Evolutionary conservation across 202 grass and related monocot species (phyloP).

Genomic region (Eragrostis tef): DNA sequence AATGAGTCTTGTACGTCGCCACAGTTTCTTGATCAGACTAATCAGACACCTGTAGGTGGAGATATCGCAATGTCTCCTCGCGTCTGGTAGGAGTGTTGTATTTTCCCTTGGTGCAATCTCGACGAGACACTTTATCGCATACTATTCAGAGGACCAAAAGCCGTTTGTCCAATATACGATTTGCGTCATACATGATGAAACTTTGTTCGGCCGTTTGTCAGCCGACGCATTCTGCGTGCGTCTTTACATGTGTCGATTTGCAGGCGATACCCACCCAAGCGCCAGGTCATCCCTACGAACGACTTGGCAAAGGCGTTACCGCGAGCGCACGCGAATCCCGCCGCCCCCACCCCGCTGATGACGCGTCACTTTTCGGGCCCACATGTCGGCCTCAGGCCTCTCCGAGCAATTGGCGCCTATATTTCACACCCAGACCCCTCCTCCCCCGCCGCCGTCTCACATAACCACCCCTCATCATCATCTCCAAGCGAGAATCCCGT

Average conservation of each 20-base stretch:
- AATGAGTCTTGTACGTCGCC: no score
- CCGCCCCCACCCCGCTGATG: background rate
- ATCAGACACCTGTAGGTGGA: no score
- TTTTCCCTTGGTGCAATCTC: background rate
- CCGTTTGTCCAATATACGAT: background rate
- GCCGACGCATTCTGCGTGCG: background rate
- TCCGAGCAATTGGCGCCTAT: background rate
- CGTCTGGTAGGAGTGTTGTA: no score
- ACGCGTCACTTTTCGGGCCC: background rate
- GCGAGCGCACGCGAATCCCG: background rate
- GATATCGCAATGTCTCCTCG: no score
- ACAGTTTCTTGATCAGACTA: no score
- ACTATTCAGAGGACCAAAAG: background rate
- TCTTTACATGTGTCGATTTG: background rate
- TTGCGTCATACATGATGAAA: conserved; percentile 37
- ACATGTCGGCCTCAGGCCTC: background rate
- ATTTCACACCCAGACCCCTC: background rate
- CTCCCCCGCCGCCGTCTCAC: background rate
- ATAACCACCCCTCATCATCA: background rate
- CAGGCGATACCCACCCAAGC: background rate
- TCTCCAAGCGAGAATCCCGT: background rate
- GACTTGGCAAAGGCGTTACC: background rate
- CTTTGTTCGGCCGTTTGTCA: background rate
- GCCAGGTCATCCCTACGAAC: background rate
- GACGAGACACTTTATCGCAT: background rate